Conservation (phyloP, 2,329 filamentous ascomycete species). For the Huntiella savannae region DNA sequence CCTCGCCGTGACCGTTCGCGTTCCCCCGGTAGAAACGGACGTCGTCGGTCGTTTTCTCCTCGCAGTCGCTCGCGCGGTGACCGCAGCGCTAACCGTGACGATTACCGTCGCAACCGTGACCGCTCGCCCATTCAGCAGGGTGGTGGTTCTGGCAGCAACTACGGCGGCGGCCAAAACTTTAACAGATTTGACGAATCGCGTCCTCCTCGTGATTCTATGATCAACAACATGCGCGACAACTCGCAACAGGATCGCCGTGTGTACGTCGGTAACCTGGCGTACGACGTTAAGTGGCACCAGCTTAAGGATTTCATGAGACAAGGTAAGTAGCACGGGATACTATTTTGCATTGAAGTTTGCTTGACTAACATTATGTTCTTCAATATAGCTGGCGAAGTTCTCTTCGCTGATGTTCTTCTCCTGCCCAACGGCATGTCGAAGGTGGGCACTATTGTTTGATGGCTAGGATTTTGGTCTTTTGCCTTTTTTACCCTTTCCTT, state of each 20-base stretch:
- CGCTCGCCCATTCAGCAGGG: constrained; percentile 67
- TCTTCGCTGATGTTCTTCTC: constrained; percentile 97
- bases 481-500: constrained; percentile 46
- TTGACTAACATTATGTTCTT: neutral
- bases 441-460: constrained; percentile 79
- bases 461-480: constrained; percentile 24
- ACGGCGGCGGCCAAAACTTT: constrained; percentile 39
- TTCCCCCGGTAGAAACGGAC: constrained; percentile 52
- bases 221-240: constrained; percentile 79
- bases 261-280: constrained; percentile 96
- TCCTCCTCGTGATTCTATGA: constrained; percentile 81
- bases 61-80: constrained; percentile 50
- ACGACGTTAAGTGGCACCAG: constrained; percentile 99
- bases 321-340: constrained; percentile 41
- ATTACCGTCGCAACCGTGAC: constrained; percentile 54
- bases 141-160: constrained; percentile 45
- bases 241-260: constrained; percentile 98
- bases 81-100: constrained; percentile 45
- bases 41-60: constrained; percentile 60
- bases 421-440: constrained; percentile 99
- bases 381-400: constrained; percentile 76
- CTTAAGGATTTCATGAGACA: constrained; percentile 99
- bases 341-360: neutral
- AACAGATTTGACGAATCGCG: constrained; percentile 72
- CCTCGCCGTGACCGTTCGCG: constrained; percentile 65